These are phyloP conservation scores for Acrocalymma vagum DNA, from an alignment of 2,329 filamentous ascomycete genomes.

Conservation along the genomic window DNA sequence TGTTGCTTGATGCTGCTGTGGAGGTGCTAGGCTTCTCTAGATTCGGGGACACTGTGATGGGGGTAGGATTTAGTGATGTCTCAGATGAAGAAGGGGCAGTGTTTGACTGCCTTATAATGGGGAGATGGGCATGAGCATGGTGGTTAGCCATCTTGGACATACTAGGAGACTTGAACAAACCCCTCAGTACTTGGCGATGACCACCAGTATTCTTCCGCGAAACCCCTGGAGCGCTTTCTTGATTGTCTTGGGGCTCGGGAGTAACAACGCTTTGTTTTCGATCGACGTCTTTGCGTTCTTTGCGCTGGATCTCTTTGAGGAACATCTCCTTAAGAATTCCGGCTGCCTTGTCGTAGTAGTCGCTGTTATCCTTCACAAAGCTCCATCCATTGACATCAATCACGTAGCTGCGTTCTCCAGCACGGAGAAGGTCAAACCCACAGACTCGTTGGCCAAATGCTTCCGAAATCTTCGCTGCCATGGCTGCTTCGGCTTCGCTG, in stretches of 20 bases:
- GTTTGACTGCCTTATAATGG: slow-evolving; percentile 43
- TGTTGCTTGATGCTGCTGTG: slow-evolving; percentile 22
- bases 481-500: slow-evolving; percentile 79
- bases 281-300: slow-evolving; percentile 56
- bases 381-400: slow-evolving; percentile 99
- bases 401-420: slow-evolving; percentile 90
- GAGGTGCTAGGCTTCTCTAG: slow-evolving; percentile 47
- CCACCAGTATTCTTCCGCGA: slow-evolving; percentile 44
- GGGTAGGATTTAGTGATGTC: slow-evolving; percentile 48
- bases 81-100: slow-evolving; percentile 57
- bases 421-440: slow-evolving; percentile 91
- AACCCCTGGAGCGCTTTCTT: slow-evolving; percentile 21
- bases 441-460: slow-evolving; percentile 96
- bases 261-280: slow-evolving; percentile 32
- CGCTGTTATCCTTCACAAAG: slow-evolving; percentile 99
- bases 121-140: slow-evolving; percentile 48
- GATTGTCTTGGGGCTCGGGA: slow-evolving; percentile 42
- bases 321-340: slow-evolving; percentile 90
- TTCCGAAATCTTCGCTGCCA: slow-evolving; percentile 88
- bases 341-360: slow-evolving; percentile 94
- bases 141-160: slow-evolving; percentile 65
- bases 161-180: slow-evolving; percentile 71
- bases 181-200: slow-evolving; percentile 61
- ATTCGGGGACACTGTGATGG: slow-evolving; percentile 54
- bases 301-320: slow-evolving; percentile 76